Evolutionary conservation across 495 filamentous ascomycete species (phyloP).

Genomic region (Pyrenopolyporus hunteri): DNA sequence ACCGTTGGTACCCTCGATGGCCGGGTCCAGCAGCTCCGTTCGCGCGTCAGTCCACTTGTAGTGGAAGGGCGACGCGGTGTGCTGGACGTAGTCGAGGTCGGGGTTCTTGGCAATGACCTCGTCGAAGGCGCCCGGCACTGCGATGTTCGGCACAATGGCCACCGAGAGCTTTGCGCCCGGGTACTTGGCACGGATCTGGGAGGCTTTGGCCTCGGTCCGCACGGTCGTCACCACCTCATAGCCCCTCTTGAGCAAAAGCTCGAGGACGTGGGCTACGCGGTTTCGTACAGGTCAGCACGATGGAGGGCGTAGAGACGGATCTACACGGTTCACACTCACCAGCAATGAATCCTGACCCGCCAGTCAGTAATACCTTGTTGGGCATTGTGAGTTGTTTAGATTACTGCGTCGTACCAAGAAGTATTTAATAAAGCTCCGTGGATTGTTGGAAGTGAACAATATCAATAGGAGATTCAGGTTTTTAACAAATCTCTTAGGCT

Average conservation of each 20-base stretch:
- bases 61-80: constrained; percentile 89
- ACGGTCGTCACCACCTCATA: constrained; percentile 87
- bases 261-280: constrained; percentile 71
- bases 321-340: constrained; percentile 41
- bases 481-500: too few species aligned
- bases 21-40: constrained; percentile 83
- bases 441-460: too few species aligned
- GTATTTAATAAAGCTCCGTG: neutral
- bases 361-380: constrained; percentile 65
- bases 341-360: constrained; percentile 59
- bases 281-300: constrained; percentile 2
- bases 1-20: constrained; percentile 81
- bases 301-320: neutral
- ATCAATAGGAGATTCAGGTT: too few species aligned
- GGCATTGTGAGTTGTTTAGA: constrained; percentile 57
- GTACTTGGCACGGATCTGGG: constrained; percentile 73
- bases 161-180: constrained; percentile 71
- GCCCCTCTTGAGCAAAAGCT: constrained; percentile 69
- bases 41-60: constrained; percentile 72
- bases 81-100: constrained; percentile 83
- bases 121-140: constrained; percentile 75
- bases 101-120: constrained; percentile 72
- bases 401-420: neutral
- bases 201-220: constrained; percentile 76
- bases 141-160: constrained; percentile 83